Base-by-base conservation (phyloP, 257 asterid species). In the Phtheirospermum japonicum region DNA sequence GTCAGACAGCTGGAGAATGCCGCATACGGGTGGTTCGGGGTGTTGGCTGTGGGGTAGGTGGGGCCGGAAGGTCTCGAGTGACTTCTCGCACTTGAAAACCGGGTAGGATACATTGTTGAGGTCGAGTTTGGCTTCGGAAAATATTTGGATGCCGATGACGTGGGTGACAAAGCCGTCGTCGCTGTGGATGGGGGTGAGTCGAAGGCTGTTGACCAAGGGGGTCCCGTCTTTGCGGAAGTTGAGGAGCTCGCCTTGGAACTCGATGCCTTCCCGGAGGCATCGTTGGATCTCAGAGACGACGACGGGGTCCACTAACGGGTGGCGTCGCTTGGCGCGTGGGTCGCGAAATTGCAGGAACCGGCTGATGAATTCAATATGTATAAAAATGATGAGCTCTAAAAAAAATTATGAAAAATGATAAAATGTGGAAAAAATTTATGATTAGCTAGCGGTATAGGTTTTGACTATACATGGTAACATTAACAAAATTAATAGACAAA, bases 151-250 rank as follows among this genome's bases (percentile, higher is more conserved):
- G 19, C 94, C 97, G 17, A 89, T 82, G 0, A 89, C 80, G 72
- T 89, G 97, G 19, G 95, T 89, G 55, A 89, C 82, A 53, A 71
- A 62, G 59, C 97, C 97, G 68, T 89, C 97, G 70, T 89, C 95
- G 17, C 90, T 30, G 42, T 77, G 94, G 67, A 88, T 90, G 1
- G 95, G 96, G 48, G 71, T 78, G 37, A 90, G 89, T 52, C 95
- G 71, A 34, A 90, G 83, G 78, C 87, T 80, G 75, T 88, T 90
- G 71, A 90, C 80, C 53, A 90, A 45, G 28, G 98, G 89, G 28
- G 95, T 88, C 7, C 98, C 98, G 58, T 90, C 96, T 75, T 90
- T 90, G 71, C 85, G 79, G 82, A 90, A 90, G 82, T 90, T 90
- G 49, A 90, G 91, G 62, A 90, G 86, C 84, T 90, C 95, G 18